Conservation (phyloP, 805 yeast genomes). For the Saccharomycopsis schoenii region DNA sequence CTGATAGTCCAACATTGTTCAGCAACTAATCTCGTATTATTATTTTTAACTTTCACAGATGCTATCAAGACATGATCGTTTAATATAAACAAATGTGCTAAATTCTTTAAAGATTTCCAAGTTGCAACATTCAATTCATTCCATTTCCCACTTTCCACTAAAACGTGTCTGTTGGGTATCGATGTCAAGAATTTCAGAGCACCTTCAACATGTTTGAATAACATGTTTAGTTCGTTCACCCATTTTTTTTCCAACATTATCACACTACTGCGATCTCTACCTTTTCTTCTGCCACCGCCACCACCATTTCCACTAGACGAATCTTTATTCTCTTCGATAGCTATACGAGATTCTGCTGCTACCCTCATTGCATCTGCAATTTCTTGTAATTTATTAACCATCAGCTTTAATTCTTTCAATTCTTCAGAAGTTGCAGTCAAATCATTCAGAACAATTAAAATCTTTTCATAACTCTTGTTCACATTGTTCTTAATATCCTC, state of each 20-base stretch:
- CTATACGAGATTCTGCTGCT: conserved; percentile 49
- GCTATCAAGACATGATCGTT: conserved; percentile 76
- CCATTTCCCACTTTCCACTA: conserved; percentile 79
- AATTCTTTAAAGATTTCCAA: conserved; percentile 63
- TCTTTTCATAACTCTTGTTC: conserved; percentile 52
- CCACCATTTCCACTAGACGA: background rate
- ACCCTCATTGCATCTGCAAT: conserved; percentile 51
- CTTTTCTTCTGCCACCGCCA: conserved; percentile 12
- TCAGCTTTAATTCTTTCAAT: conserved; percentile 48
- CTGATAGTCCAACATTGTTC: conserved; percentile 71
- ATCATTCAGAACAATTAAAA: conserved; percentile 49
- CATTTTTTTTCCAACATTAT: conserved; percentile 70
- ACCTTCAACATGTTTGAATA: conserved; percentile 84
- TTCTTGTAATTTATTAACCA: conserved; percentile 49
- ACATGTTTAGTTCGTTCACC: conserved; percentile 58
- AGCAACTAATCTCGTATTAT: conserved; percentile 39
- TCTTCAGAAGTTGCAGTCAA: conserved; percentile 56
- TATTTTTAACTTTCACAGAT: conserved; percentile 38
- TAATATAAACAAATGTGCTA: conserved; percentile 60
- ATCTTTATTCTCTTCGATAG: conserved; percentile 30
- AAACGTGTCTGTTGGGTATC: conserved; percentile 68
- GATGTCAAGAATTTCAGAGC: conserved; percentile 72
- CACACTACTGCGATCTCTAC: conserved; percentile 58
- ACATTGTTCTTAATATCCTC: conserved; percentile 50
- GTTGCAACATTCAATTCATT: conserved; percentile 78